A percentile compares a stretch with the other conserved stretches of the same genome.
These are phyloP conservation scores for Drechslera avenae DNA, from an alignment of 2,329 filamentous ascomycete species.

Conservation along the genomic window DNA sequence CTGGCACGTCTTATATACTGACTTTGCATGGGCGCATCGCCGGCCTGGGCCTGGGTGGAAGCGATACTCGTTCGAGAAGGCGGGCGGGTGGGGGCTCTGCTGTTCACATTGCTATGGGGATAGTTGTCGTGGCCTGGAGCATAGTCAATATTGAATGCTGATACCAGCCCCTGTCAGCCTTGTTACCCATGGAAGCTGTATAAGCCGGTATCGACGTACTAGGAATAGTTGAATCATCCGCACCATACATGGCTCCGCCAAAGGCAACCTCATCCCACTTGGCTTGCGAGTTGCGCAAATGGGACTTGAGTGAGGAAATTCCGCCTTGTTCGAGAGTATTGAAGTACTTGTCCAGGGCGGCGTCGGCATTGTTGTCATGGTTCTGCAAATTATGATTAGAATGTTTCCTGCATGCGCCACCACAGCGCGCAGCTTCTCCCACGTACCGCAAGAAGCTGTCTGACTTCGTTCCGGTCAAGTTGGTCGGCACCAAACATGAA, in stretches of 20 bases:
- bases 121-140: slow-evolving; percentile 38
- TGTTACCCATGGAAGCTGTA: slow-evolving; percentile 4
- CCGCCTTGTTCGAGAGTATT: slow-evolving; percentile 17
- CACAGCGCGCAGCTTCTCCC: slow-evolving; percentile 1
- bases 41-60: slow-evolving; percentile 37
- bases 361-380: slow-evolving; percentile 29
- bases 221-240: slow-evolving; percentile 30
- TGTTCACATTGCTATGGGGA: slow-evolving; percentile 38
- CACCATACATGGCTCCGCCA: slow-evolving; percentile 38
- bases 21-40: slow-evolving; percentile 44
- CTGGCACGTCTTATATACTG: slow-evolving; percentile 15
- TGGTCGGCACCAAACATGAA: slow-evolving; percentile 17
- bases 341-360: slow-evolving; percentile 33
- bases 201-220: slow-evolving; percentile 28
- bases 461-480: slow-evolving; percentile 23
- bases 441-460: slow-evolving; percentile 23
- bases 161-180: slow-evolving; percentile 20
- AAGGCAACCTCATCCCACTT: slow-evolving; percentile 43
- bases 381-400: slow-evolving; percentile 22
- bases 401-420: neutral
- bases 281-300: slow-evolving; percentile 28
- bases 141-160: slow-evolving; percentile 46
- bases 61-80: slow-evolving; percentile 42
- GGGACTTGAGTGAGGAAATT: slow-evolving; percentile 20
- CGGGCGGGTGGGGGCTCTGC: slow-evolving; percentile 44